These are phyloP conservation scores for Waitea zeae DNA, from an alignment of 1,284 basidiomycete species.

Conservation along the genomic window DNA sequence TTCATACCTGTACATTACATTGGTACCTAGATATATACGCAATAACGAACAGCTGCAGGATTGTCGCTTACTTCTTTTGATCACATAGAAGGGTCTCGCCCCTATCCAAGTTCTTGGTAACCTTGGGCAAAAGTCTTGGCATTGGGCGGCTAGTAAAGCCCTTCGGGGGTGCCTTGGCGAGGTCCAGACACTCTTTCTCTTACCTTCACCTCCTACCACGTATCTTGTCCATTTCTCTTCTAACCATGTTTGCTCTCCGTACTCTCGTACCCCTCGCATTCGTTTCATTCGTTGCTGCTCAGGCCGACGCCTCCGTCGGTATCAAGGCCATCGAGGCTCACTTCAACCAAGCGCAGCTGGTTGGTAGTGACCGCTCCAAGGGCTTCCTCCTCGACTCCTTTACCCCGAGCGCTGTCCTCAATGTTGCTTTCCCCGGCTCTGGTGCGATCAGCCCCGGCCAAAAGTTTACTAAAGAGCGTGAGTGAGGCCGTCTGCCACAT, in stretches of 20 bases:
- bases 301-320: conserved; percentile 19
- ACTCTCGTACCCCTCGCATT: conserved; percentile 18
- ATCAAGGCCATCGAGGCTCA: conserved; percentile 41
- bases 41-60: no score
- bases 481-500: conserved; percentile 11
- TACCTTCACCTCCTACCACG: conserved; percentile 13
- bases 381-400: conserved; percentile 40
- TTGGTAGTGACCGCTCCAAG: no score
- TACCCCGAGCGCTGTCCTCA: conserved; percentile 33
- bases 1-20: no score
- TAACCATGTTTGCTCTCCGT: conserved; percentile 15
- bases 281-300: conserved; percentile 22
- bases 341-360: conserved; percentile 37
- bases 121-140: no score
- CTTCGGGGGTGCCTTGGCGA: no score
- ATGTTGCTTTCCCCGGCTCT: conserved; percentile 29
- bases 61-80: background rate
- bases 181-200: conserved; percentile 5
- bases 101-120: no score
- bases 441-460: conserved; percentile 40
- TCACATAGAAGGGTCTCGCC: no score
- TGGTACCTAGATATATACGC: no score
- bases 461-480: conserved; percentile 34
- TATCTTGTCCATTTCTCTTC: conserved; percentile 6
- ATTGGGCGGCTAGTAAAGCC: no score